These are phyloP conservation scores for Capronia americana DNA, from an alignment of 2,329 filamentous ascomycete genomes.

Conservation along the genomic window DNA sequence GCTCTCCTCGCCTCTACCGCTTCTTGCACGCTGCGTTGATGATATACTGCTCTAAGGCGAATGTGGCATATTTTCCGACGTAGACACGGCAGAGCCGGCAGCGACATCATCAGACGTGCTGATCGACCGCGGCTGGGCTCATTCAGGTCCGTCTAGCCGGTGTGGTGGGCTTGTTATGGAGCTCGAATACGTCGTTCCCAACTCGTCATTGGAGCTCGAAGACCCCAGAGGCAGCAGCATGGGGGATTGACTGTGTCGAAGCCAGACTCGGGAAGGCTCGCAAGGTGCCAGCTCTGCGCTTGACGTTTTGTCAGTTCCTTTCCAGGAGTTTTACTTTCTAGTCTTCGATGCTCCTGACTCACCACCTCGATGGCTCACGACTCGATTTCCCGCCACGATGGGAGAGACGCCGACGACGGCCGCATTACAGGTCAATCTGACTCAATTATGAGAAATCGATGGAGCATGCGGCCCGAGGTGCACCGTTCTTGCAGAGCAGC, in stretches of 20 bases:
- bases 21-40: neutral
- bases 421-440: neutral
- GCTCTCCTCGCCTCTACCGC: neutral
- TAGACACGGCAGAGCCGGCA: neutral
- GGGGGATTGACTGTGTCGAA: neutral
- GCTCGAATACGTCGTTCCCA: neutral
- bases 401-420: neutral
- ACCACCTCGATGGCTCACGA: neutral
- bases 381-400: neutral
- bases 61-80: neutral
- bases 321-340: neutral
- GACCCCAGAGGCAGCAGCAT: neutral
- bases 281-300: neutral
- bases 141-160: conserved; percentile 1
- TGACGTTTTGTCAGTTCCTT: neutral
- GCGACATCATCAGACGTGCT: neutral
- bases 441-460: neutral
- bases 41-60: neutral
- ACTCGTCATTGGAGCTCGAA: neutral
- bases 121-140: neutral
- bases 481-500: neutral
- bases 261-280: neutral
- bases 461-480: neutral
- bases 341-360: neutral
- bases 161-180: neutral